Percentiles rank a stretch among this genome's conserved stretches.
phyloP scores from a whole-genome alignment of 2,329 filamentous ascomycete genomes.

The Cordyceps cicadae region DNA sequence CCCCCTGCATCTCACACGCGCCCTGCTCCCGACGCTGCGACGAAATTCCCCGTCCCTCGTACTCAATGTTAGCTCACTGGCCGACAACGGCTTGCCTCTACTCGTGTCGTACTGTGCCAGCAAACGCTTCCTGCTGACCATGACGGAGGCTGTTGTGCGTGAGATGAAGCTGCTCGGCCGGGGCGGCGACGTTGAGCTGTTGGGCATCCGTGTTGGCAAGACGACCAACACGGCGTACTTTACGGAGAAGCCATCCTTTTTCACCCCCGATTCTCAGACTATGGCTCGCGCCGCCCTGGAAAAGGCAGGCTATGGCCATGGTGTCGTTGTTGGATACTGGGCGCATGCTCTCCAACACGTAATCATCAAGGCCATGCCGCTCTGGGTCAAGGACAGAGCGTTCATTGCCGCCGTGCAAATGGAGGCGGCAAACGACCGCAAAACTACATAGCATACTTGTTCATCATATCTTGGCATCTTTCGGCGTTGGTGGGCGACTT shows the following conservation, averaged over 20 bases:
- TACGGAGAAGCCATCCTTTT: conserved; percentile 14
- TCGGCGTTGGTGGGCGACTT: neutral
- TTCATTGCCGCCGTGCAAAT: conserved; percentile 5
- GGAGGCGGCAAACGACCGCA: conserved; percentile 4
- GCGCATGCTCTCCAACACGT: conserved; percentile 15
- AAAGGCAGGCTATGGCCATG: conserved; percentile 15
- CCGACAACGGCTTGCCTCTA: conserved; percentile 38
- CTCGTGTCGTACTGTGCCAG: conserved; percentile 35
- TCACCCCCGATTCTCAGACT: conserved; percentile 13
- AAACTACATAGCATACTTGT: neutral
- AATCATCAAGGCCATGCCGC: conserved; percentile 7
- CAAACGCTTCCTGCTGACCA: conserved; percentile 37
- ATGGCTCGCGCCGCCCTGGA: conserved; percentile 15
- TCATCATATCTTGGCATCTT: neutral
- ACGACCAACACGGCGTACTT: conserved; percentile 15
- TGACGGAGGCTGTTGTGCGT: conserved; percentile 29
- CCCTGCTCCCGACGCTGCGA: conserved; percentile 33
- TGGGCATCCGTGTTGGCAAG: conserved; percentile 15
- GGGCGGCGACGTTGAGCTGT: conserved; percentile 10
- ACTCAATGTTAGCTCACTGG: conserved; percentile 41
- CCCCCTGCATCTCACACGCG: conserved; percentile 37
- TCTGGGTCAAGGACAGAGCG: conserved; percentile 9
- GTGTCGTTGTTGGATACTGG: conserved; percentile 15
- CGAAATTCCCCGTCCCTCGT: conserved; percentile 35
- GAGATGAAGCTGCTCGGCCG: conserved; percentile 29